Conservation (phyloP, 768 basidiomycete genomes). For the Boletus patriciae region DNA sequence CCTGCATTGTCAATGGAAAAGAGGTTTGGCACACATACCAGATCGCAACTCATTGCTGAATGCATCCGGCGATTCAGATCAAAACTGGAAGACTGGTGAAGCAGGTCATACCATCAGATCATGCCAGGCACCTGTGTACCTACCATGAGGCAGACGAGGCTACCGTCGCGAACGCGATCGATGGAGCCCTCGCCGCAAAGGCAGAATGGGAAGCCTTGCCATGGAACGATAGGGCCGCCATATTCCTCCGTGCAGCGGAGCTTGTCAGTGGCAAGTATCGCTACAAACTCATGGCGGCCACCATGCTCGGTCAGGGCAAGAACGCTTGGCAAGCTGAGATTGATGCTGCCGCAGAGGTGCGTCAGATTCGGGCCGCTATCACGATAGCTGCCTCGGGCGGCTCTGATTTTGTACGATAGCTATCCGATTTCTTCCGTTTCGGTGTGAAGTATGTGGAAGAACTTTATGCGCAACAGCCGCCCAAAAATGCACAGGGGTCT, state of each 20-base stretch:
- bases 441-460: slow-evolving; percentile 97
- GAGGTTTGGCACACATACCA: slow-evolving; percentile 47
- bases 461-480: slow-evolving; percentile 86
- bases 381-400: background rate
- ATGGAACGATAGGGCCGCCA: slow-evolving; percentile 96
- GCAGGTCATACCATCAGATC: slow-evolving; percentile 85
- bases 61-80: slow-evolving; percentile 46
- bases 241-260: slow-evolving; percentile 98
- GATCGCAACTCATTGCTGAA: slow-evolving; percentile 5
- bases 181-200: slow-evolving; percentile 85
- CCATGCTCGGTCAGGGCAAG: slow-evolving; percentile 98
- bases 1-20: slow-evolving; percentile 89
- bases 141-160: slow-evolving; percentile 88
- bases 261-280: slow-evolving; percentile 94
- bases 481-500: slow-evolving; percentile 77
- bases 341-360: slow-evolving; percentile 95
- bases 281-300: slow-evolving; percentile 92
- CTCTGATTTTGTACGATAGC: slow-evolving; percentile 38
- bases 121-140: slow-evolving; percentile 73
- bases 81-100: slow-evolving; percentile 76
- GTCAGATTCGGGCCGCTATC: slow-evolving; percentile 17
- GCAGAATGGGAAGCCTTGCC: slow-evolving; percentile 90
- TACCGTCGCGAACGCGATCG: slow-evolving; percentile 76
- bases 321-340: slow-evolving; percentile 99
- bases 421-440: slow-evolving; percentile 93